Percentiles rank a stretch among this genome's conserved stretches.
Evolutionary conservation across 495 filamentous ascomycete genomes (phyloP).

Genomic region (Darksidea phi): DNA sequence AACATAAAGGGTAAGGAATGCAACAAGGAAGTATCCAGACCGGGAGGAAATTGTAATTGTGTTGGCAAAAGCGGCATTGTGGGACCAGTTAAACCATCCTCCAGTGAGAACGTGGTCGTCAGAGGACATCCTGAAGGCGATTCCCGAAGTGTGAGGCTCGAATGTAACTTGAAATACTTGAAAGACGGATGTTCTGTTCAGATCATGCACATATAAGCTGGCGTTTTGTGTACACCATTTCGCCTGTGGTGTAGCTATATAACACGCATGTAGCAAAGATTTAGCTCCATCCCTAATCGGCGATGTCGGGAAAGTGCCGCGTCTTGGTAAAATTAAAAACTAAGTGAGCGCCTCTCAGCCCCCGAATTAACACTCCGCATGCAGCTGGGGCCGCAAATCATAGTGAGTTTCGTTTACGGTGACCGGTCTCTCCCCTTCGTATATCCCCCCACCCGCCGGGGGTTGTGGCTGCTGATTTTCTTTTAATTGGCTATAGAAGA

Average conservation of each 20-base stretch:
- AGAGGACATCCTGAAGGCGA: background rate
- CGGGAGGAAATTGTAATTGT: constrained; percentile 1
- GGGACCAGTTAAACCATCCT: constrained; percentile 11
- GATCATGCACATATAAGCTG: background rate
- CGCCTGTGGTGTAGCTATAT: background rate
- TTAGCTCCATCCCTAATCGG: background rate
- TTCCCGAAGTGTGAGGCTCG: background rate
- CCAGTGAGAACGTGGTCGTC: constrained; percentile 1
- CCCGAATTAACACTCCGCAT: background rate
- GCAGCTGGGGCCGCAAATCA: background rate
- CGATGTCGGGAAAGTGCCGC: background rate
- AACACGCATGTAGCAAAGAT: background rate
- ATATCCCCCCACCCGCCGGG: too few relatives aligned
- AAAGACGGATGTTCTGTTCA: background rate
- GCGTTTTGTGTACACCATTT: background rate
- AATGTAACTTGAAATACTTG: background rate
- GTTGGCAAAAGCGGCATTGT: constrained; percentile 4
- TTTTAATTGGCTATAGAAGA: too few relatives aligned
- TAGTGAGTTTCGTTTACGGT: background rate
- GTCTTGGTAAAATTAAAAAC: background rate
- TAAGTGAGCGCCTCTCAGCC: background rate
- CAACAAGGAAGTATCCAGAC: background rate
- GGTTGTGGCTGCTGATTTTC: too few relatives aligned
- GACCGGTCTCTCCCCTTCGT: background rate
- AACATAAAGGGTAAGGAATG: constrained; percentile 4